These are phyloP conservation scores for Fusarium nanum DNA, from an alignment of 2,329 filamentous ascomycete species.

Conservation along the genomic window DNA sequence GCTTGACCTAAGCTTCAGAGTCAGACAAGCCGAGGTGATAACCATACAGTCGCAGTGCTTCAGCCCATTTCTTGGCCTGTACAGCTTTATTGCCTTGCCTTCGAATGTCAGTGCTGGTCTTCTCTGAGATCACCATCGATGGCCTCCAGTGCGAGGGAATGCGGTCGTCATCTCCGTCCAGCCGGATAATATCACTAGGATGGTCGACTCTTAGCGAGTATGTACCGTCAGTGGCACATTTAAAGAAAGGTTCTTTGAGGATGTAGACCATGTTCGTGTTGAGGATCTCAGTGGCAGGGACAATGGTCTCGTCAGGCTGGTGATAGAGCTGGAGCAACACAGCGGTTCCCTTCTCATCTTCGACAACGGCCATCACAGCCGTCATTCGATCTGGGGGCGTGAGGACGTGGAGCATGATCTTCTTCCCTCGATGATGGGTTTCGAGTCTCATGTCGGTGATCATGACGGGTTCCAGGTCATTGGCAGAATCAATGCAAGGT, in stretches of 20 bases:
- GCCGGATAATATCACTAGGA: conserved; percentile 58
- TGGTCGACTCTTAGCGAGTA: conserved; percentile 65
- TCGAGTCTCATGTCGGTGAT: conserved; percentile 22
- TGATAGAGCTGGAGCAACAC: conserved; percentile 56
- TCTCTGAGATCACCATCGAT: neutral
- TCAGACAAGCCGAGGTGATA: neutral
- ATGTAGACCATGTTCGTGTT: conserved; percentile 48
- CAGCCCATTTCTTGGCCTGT: conserved; percentile 41
- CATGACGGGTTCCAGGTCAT: neutral
- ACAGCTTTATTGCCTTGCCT: conserved; percentile 52
- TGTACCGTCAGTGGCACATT: conserved; percentile 51
- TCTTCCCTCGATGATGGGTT: conserved; percentile 36
- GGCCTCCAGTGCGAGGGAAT: conserved; percentile 56
- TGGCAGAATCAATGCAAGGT: neutral
- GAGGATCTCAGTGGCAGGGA: conserved; percentile 52
- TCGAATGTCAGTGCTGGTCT: neutral
- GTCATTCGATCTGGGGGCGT: conserved; percentile 34
- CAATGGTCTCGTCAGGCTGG: conserved; percentile 53
- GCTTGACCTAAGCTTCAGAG: neutral
- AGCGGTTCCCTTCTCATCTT: conserved; percentile 53
- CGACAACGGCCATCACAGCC: conserved; percentile 48
- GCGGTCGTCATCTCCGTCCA: conserved; percentile 51
- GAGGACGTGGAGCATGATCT: conserved; percentile 31
- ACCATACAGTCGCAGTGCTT: conserved; percentile 50
- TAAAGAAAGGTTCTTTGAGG: conserved; percentile 67